Percentiles rank a stretch among this genome's conserved stretches.
These are phyloP conservation scores for Aaosphaeria arxii DNA, from an alignment of 2,329 filamentous ascomycete species.

Conservation along the genomic window DNA sequence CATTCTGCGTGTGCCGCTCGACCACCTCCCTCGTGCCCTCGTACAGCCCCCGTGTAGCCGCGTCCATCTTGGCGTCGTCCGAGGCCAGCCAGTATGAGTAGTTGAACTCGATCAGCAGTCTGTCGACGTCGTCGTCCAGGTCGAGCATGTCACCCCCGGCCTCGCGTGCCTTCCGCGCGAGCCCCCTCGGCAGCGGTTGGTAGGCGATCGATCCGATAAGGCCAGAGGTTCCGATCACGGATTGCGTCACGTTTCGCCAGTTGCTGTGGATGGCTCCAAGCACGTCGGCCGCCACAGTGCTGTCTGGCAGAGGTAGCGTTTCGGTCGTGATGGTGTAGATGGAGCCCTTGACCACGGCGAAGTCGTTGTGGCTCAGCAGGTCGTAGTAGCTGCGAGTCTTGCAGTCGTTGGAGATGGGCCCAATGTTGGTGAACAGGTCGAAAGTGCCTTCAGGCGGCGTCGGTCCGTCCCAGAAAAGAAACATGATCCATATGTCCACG, in stretches of 20 bases:
- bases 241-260: constrained; percentile 20
- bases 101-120: constrained; percentile 44
- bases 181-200: constrained; percentile 23
- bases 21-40: constrained; percentile 34
- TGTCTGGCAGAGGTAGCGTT: constrained; percentile 17
- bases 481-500: constrained; percentile 57
- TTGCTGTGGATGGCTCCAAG: constrained; percentile 10
- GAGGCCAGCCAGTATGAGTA: constrained; percentile 35
- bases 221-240: constrained; percentile 15
- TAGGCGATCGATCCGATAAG: constrained; percentile 24
- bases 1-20: constrained; percentile 30
- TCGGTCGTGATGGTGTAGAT: constrained; percentile 30
- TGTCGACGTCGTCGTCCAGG: constrained; percentile 39
- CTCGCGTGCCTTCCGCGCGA: constrained; percentile 18
- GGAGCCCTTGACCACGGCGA: constrained; percentile 22
- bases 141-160: constrained; percentile 33
- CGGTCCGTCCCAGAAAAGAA: constrained; percentile 62
- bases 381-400: constrained; percentile 45
- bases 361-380: constrained; percentile 46
- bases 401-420: constrained; percentile 37
- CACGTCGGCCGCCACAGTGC: constrained; percentile 15
- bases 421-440: constrained; percentile 47
- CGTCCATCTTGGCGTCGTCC: constrained; percentile 37
- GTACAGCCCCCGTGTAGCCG: constrained; percentile 37
- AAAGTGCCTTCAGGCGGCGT: constrained; percentile 53